Conservation (phyloP, 352 stramenopile species). For the Pythium sukuiense region DNA sequence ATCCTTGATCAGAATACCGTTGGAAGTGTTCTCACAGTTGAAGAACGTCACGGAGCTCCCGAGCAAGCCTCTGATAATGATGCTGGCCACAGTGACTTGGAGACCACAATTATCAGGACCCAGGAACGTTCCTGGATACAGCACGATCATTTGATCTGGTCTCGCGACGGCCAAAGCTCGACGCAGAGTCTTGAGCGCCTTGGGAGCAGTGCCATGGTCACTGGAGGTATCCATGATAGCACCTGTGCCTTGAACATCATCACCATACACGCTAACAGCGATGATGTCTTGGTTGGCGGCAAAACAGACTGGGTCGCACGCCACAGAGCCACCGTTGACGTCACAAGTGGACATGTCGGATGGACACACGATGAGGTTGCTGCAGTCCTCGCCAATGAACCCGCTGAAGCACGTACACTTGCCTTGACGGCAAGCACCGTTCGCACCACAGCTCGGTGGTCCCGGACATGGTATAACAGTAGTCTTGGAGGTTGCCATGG, state of each 20-base stretch:
- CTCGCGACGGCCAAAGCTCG: conserved; percentile 41
- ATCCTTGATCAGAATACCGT: conserved; percentile 34
- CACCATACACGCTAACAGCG: conserved; percentile 46
- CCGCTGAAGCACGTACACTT: conserved; percentile 53
- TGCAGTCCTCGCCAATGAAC: conserved; percentile 64
- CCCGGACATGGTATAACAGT: conserved; percentile 40
- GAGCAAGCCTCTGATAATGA: conserved; percentile 45
- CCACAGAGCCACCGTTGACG: not conserved
- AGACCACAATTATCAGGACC: conserved; percentile 45
- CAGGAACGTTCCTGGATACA: conserved; percentile 50
- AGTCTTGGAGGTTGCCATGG: conserved; percentile 1
- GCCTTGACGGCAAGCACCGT: conserved; percentile 47
- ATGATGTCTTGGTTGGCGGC: conserved; percentile 35
- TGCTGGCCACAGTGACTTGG: conserved; percentile 16
- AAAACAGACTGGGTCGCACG: conserved; percentile 49
- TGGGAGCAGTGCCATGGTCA: conserved; percentile 41
- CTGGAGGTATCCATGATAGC: conserved; percentile 50
- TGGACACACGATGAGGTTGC: conserved; percentile 53
- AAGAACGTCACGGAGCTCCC: conserved; percentile 36
- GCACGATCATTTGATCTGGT: conserved; percentile 37
- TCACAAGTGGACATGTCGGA: conserved; percentile 34
- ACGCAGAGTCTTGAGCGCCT: conserved; percentile 47
- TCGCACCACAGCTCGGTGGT: conserved; percentile 40
- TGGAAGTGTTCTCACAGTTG: conserved; percentile 32
- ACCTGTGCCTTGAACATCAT: conserved; percentile 55